Conservation (phyloP, 225 moss, liverwort and hornwort genomes). For the Polytrichum commune region DNA sequence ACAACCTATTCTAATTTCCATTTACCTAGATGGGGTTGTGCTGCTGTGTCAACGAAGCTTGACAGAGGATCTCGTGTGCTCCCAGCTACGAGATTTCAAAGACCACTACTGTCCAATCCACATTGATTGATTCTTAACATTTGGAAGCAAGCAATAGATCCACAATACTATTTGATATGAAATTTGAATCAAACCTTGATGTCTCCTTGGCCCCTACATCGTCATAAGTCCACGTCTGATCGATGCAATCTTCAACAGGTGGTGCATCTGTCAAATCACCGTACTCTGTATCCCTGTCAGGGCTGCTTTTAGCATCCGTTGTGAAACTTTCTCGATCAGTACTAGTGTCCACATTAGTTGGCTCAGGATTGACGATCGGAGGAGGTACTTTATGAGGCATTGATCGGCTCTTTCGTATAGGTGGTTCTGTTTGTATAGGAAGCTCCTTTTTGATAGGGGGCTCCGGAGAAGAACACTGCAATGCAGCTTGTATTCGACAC, state of each 20-base stretch:
- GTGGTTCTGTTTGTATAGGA: constrained; percentile 27
- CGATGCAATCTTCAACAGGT: constrained; percentile 45
- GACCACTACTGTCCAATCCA: no score
- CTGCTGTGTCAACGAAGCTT: no score
- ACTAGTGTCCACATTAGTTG: constrained; percentile 42
- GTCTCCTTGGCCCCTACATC: constrained; percentile 35
- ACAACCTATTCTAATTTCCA: no score
- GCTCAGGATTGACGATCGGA: constrained; percentile 24
- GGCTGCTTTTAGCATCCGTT: constrained; percentile 88
- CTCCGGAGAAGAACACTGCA: constrained; percentile 56
- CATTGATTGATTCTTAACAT: no score
- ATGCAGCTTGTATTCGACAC: constrained; percentile 84
- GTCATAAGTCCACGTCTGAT: constrained; percentile 79
- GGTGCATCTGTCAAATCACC: constrained; percentile 74
- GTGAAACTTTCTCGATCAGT: constrained; percentile 75
- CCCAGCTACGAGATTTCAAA: no score
- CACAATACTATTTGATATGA: neutral
- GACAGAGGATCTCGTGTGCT: no score
- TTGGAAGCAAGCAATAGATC: neutral
- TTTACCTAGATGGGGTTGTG: no score
- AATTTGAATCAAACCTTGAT: constrained; percentile 28
- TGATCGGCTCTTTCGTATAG: constrained; percentile 44
- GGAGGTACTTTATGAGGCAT: constrained; percentile 32
- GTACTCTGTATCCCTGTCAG: constrained; percentile 77
- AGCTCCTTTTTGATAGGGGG: constrained; percentile 43